phyloP scores from a whole-genome alignment of 2,329 filamentous ascomycete species.

The Phaeosphaeria sp. region DNA sequence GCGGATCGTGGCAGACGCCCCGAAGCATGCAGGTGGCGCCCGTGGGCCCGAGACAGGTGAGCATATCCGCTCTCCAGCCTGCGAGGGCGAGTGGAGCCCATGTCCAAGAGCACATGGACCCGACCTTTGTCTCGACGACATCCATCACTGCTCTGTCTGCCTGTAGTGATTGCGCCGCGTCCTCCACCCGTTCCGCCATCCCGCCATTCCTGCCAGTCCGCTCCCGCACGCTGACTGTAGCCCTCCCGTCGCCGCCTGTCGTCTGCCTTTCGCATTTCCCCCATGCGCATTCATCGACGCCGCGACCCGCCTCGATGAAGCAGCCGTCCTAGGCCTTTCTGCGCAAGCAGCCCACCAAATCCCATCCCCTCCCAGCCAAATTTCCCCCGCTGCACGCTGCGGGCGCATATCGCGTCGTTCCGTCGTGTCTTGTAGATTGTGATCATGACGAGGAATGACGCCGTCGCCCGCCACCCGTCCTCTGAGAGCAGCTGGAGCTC shows the following conservation, averaged over 20 bases:
- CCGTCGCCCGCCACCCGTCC: conserved; percentile 69
- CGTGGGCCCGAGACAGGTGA: conserved; percentile 9
- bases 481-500: conserved; percentile 71
- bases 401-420: conserved; percentile 22
- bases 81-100: conserved; percentile 19
- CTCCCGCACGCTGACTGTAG: conserved; percentile 6
- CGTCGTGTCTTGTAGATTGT: conserved; percentile 17
- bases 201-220: neutral
- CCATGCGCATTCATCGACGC: conserved; percentile 27
- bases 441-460: conserved; percentile 71
- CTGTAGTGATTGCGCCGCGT: conserved; percentile 1
- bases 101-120: conserved; percentile 7
- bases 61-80: conserved; percentile 11
- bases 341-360: conserved; percentile 38
- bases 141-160: conserved; percentile 1
- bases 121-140: conserved; percentile 10
- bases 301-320: conserved; percentile 45
- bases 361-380: conserved; percentile 2
- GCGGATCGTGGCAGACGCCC: conserved; percentile 1
- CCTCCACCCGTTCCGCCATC: neutral
- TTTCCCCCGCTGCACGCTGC: conserved; percentile 4
- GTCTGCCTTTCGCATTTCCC: conserved; percentile 11
- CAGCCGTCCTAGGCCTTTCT: conserved; percentile 44
- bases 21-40: conserved; percentile 20
- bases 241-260: conserved; percentile 4